Percentiles rank a stretch among this genome's conserved stretches.
Conservation (phyloP, 1,284 basidiomycete species). For the Cryptococcus sp. region DNA sequence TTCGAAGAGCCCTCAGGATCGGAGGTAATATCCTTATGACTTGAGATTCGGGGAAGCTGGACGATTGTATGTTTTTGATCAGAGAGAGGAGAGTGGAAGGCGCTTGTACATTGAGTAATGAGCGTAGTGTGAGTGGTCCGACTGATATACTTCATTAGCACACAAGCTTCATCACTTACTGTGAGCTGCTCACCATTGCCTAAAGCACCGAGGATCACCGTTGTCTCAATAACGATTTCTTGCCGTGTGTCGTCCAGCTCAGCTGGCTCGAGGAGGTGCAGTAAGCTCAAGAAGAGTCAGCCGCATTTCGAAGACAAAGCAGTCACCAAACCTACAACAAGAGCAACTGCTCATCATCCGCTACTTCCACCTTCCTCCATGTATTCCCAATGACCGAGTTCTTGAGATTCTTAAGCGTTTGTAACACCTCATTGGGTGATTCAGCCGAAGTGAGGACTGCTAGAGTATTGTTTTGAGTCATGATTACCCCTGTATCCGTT, state of each 20-base stretch:
- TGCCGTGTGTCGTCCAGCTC: constrained; percentile 3
- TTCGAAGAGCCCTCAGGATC: constrained; percentile 36
- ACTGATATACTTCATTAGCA: constrained; percentile 12
- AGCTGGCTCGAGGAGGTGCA: constrained; percentile 14
- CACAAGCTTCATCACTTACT: background rate
- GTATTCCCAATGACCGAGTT: constrained; percentile 47
- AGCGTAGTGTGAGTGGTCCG: constrained; percentile 33
- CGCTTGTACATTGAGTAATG: constrained; percentile 22
- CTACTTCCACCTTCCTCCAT: constrained; percentile 44
- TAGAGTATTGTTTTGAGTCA: background rate
- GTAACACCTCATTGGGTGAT: background rate
- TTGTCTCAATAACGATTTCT: constrained; percentile 38
- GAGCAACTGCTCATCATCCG: constrained; percentile 33
- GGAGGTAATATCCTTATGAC: constrained; percentile 17
- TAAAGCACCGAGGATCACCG: constrained; percentile 45
- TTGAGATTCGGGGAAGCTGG: constrained; percentile 4
- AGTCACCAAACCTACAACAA: constrained; percentile 20
- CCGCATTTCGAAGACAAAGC: background rate
- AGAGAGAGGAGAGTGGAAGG: constrained; percentile 26
- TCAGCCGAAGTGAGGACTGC: background rate
- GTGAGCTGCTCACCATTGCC: constrained; percentile 26
- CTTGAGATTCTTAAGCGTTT: constrained; percentile 42
- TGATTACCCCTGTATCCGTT: background rate
- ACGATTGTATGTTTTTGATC: constrained; percentile 11
- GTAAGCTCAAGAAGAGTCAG: background rate